phyloP scores from a whole-genome alignment of 2,329 filamentous ascomycete genomes.

The Trichoderma aggressivum region DNA sequence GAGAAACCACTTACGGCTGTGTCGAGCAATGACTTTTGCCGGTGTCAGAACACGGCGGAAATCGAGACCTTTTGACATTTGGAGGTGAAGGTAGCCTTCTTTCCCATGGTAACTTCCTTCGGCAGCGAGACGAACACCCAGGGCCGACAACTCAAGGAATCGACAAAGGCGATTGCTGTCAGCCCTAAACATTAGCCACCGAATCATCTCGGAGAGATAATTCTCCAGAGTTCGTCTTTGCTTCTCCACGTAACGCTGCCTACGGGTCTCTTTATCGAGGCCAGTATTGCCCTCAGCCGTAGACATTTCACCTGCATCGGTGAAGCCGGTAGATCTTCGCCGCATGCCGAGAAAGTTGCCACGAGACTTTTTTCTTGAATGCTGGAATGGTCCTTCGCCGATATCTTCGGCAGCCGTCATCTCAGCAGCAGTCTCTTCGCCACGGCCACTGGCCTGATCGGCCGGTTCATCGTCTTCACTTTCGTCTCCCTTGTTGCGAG shows the following conservation, averaged over 20 bases:
- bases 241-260: conserved; percentile 68
- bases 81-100: conserved; percentile 89
- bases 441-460: conserved; percentile 40
- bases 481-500: conserved; percentile 74
- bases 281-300: conserved; percentile 47
- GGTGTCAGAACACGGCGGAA: conserved; percentile 79
- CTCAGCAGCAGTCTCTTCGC: conserved; percentile 47
- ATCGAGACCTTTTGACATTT: conserved; percentile 84
- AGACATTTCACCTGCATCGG: conserved; percentile 46
- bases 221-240: conserved; percentile 83
- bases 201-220: conserved; percentile 90
- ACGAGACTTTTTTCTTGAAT: conserved; percentile 48
- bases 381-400: conserved; percentile 40
- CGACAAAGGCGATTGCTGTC: conserved; percentile 95
- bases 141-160: conserved; percentile 89
- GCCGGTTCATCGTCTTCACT: conserved; percentile 61
- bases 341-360: conserved; percentile 52
- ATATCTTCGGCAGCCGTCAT: conserved; percentile 62
- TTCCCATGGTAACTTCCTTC: conserved; percentile 98
- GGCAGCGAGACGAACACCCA: conserved; percentile 88
- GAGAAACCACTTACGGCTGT: conserved; percentile 94
- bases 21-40: conserved; percentile 72
- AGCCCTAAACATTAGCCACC: conserved; percentile 93
- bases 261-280: conserved; percentile 42
- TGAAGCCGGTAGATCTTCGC: conserved; percentile 50